These are phyloP conservation scores for Hordeum pubiflorum DNA, from an alignment of 202 grass and related monocot genomes.

Conservation along the genomic window DNA sequence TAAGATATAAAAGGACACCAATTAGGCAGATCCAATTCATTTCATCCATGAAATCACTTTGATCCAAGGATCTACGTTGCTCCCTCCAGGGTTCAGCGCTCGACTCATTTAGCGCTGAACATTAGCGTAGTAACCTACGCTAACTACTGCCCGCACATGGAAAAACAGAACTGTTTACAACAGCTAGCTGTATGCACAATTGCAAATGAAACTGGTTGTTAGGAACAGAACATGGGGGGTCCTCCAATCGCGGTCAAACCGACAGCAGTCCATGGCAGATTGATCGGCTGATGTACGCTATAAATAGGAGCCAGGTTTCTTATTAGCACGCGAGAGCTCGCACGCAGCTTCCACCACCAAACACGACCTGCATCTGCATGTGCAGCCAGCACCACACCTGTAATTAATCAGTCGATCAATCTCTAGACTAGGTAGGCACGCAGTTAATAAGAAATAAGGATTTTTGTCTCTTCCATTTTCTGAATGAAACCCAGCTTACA, in stretches of 20 bases:
- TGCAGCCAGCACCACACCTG: conserved; percentile 14
- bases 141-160: neutral
- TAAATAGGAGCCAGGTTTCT: neutral
- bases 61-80: neutral
- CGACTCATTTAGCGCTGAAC: neutral
- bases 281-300: conserved; percentile 2
- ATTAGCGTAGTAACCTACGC: neutral
- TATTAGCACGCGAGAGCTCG: neutral
- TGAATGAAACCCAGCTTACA: neutral
- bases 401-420: neutral
- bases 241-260: conserved; percentile 17
- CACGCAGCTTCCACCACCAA: neutral
- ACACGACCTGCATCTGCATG: conserved; percentile 28
- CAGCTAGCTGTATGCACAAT: neutral
- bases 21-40: neutral
- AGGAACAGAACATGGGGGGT: neutral
- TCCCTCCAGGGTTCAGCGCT: neutral
- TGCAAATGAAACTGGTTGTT: neutral
- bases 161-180: neutral
- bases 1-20: neutral
- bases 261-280: conserved; percentile 17
- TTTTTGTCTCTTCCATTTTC: neutral
- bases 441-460: neutral
- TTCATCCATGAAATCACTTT: neutral
- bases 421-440: neutral